Conservation (phyloP, 2,329 filamentous ascomycete genomes). For the Beauveria brongniartii region DNA sequence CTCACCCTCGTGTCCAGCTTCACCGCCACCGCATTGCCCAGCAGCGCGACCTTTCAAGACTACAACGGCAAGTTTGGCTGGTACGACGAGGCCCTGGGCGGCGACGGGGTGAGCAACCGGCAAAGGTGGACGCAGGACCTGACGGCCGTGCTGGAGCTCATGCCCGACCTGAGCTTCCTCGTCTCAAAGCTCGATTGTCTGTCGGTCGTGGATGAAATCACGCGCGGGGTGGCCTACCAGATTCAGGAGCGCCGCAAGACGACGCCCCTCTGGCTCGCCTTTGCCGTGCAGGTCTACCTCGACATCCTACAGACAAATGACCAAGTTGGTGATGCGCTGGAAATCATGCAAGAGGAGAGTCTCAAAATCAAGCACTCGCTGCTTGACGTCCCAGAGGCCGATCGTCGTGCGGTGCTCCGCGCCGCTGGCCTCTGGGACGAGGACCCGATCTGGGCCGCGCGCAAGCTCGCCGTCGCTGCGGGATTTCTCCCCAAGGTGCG, state of each 20-base stretch:
- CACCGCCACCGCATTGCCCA: background rate
- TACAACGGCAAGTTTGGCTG: conserved; percentile 17
- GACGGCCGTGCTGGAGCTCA: conserved; percentile 12
- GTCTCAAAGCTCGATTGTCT: conserved; percentile 3
- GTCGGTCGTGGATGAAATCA: conserved; percentile 16
- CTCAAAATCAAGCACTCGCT: conserved; percentile 15
- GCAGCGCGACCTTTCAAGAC: background rate
- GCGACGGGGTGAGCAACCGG: background rate
- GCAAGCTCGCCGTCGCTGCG: background rate
- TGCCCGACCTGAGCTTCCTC: conserved; percentile 13
- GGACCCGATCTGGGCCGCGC: conserved; percentile 11
- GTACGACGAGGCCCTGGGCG: conserved; percentile 13
- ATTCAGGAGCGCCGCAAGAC: background rate
- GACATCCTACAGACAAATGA: conserved; percentile 13
- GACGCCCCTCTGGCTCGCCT: conserved; percentile 14
- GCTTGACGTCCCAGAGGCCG: conserved; percentile 5
- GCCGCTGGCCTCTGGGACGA: conserved; percentile 12
- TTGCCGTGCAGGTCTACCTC: conserved; percentile 16
- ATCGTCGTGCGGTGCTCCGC: conserved; percentile 8
- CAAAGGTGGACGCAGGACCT: conserved; percentile 14
- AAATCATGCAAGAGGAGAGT: conserved; percentile 11
- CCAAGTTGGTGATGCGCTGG: background rate
- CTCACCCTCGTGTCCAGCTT: conserved; percentile 6
- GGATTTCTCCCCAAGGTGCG: background rate
- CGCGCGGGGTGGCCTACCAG: conserved; percentile 7